These are phyloP conservation scores for Clitopilus hobsonii DNA, from an alignment of 768 basidiomycete genomes.

Conservation along the genomic window DNA sequence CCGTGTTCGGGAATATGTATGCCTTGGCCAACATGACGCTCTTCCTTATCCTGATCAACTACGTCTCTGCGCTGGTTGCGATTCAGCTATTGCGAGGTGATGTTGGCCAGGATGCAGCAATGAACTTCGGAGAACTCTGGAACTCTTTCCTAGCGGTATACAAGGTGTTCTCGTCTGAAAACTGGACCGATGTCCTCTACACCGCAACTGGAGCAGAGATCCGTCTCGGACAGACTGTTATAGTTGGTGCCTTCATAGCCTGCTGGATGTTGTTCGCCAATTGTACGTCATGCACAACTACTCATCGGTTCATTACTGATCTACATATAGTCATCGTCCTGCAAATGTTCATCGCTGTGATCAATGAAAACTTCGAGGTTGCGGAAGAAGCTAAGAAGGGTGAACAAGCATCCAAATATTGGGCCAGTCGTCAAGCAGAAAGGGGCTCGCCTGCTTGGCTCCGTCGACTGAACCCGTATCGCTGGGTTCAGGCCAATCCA, in stretches of 20 bases:
- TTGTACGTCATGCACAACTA: constrained; percentile 46
- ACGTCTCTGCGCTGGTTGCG: constrained; percentile 76
- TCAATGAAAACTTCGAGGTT: constrained; percentile 92
- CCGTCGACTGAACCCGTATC: constrained; percentile 78
- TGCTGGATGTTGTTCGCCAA: constrained; percentile 91
- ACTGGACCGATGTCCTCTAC: constrained; percentile 84
- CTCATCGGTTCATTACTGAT: not conserved
- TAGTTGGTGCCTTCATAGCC: constrained; percentile 68
- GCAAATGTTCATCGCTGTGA: constrained; percentile 96
- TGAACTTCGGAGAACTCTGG: constrained; percentile 81
- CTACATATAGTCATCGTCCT: constrained; percentile 73
- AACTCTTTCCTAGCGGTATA: constrained; percentile 86
- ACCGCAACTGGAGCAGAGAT: constrained; percentile 55
- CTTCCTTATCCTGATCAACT: constrained; percentile 86
- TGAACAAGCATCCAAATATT: constrained; percentile 72
- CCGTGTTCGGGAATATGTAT: constrained; percentile 89
- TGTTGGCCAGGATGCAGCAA: constrained; percentile 40
- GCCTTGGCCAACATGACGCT: constrained; percentile 89
- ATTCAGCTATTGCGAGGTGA: constrained; percentile 88
- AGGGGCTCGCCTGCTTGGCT: constrained; percentile 60
- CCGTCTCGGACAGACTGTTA: constrained; percentile 59
- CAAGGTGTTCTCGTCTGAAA: constrained; percentile 88
- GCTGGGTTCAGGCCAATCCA: constrained; percentile 73
- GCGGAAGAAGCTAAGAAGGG: constrained; percentile 87
- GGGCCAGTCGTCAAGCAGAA: constrained; percentile 51